Evolutionary conservation across 1,139 yeast species (phyloP), one percentile per base, ranked within the genome.

Genomic region (Kodamaea alishanica): DNA sequence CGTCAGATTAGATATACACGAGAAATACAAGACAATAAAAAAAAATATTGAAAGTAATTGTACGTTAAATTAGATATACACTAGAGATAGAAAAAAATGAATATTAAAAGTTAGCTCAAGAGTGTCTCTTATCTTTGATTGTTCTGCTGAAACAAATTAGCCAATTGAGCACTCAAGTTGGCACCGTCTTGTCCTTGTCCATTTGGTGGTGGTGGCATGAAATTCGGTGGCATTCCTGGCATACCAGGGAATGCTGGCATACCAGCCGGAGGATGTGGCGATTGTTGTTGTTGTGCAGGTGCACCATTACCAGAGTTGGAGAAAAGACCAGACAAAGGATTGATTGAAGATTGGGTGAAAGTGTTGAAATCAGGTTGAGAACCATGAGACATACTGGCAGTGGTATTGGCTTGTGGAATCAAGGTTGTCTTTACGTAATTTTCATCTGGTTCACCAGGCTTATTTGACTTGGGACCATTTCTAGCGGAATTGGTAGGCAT

Each of bases 401-500:
- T 40, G 5, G 45, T 37, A 23, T 41, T 41, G n/a, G 30, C 48
- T 50, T 61, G 61, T 5, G 60, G 57, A 35, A 61, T 52, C 45
- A 63, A 52, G 8, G 69, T 59, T 24, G 73, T 62, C 55, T 62
- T 67, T 35, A 65, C 72, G 41, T 63, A 67, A 35, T 68, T 71
- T 37, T 71, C 79, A 48, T 73, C 77, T 12, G 75, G 66, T 49
- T 74, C 82, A 47, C 81, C 82, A 5, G 84, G 82, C 54, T 75
- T 76, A 50, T 84, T 84, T 1, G 94, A 84, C 56, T 84, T 79
- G 28, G 95, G 95, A 5, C 95, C 95, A 58, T 84, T 83, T 64
- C 86, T 77, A 6, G 89, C 79, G n/a, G 88, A 80, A 58, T 87
- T 86, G 8, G 92, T 84, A 9, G 94, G 94, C 90, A 84, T 84